A percentile compares a stretch with the other conserved stretches of the same genome.
These are phyloP conservation scores for Fusarium keratoplasticum DNA, from an alignment of 2,329 filamentous ascomycete genomes.

Conservation along the genomic window DNA sequence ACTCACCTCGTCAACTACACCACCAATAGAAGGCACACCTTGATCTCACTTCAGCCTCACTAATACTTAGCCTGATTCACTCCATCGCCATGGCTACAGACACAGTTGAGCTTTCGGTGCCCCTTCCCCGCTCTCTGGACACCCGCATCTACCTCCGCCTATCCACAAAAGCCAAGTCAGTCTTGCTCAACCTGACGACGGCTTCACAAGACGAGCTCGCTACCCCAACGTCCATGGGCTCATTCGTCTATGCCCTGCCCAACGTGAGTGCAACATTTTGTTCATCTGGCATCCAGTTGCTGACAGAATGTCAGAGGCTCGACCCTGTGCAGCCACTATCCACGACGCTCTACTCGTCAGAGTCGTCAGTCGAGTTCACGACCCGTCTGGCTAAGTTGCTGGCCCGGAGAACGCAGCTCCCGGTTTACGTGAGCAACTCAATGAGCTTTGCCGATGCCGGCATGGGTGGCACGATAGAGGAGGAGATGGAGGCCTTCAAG, in stretches of 20 bases:
- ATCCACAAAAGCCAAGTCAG: constrained; percentile 66
- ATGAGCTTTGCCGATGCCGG: constrained; percentile 80
- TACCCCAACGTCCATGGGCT: constrained; percentile 74
- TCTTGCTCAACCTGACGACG: constrained; percentile 72
- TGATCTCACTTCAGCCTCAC: background rate
- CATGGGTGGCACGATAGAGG: constrained; percentile 85
- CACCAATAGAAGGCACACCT: background rate
- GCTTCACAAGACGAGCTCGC: constrained; percentile 64
- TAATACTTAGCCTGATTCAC: background rate
- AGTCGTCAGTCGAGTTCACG: constrained; percentile 86
- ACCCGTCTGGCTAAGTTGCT: constrained; percentile 86
- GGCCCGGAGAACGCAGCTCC: constrained; percentile 76
- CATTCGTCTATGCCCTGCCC: constrained; percentile 93
- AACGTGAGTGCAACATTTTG: constrained; percentile 69
- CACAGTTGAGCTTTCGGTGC: constrained; percentile 64
- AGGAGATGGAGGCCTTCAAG: constrained; percentile 91
- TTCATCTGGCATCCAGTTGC: constrained; percentile 9
- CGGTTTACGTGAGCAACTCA: constrained; percentile 92
- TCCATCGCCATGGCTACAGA: constrained; percentile 42
- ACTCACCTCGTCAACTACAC: background rate
- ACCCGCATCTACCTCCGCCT: constrained; percentile 71
- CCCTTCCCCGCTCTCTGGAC: constrained; percentile 69
- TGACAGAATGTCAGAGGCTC: constrained; percentile 56
- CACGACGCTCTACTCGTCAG: constrained; percentile 81
- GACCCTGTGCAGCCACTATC: constrained; percentile 73